Evolutionary conservation across 2,329 filamentous ascomycete species (phyloP).

Genomic region (Botryotinia globosa): DNA sequence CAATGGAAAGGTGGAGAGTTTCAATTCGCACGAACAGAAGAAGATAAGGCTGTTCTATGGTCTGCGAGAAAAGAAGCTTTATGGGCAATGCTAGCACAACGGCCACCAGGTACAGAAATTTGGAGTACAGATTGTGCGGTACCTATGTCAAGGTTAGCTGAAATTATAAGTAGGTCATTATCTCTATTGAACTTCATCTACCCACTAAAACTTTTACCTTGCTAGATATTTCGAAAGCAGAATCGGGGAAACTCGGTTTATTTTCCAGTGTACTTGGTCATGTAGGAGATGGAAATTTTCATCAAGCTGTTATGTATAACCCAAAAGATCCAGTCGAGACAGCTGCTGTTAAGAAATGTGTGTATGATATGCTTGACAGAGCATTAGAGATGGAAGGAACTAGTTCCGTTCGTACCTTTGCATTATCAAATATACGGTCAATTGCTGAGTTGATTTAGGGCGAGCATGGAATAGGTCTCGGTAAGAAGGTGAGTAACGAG

Average conservation of each 20-base stretch:
- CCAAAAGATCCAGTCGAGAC: constrained; percentile 65
- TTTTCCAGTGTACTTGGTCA: constrained; percentile 85
- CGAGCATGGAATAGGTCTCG: constrained; percentile 80
- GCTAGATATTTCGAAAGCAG: constrained; percentile 70
- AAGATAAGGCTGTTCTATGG: constrained; percentile 73
- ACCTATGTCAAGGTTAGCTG: constrained; percentile 68
- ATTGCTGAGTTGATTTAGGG: constrained; percentile 44
- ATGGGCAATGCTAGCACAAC: constrained; percentile 73
- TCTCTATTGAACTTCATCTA: not conserved
- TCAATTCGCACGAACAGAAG: constrained; percentile 68
- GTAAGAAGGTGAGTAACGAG: constrained; percentile 66
- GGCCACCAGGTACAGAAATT: constrained; percentile 58
- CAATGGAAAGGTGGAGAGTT: constrained; percentile 62
- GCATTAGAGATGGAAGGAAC: constrained; percentile 91
- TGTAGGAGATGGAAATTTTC: constrained; percentile 90
- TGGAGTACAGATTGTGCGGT: constrained; percentile 85
- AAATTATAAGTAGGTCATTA: constrained; percentile 55
- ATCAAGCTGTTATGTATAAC: constrained; percentile 86
- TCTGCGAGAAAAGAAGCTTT: constrained; percentile 76
- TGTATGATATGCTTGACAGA: constrained; percentile 82
- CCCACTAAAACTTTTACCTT: not conserved
- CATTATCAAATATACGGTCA: not conserved
- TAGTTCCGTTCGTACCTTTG: constrained; percentile 54
- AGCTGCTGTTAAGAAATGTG: constrained; percentile 70
- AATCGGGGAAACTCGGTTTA: constrained; percentile 70